Evolutionary conservation across 306 rosid genomes (phyloP).

Genomic region (Fragaria ananassa): DNA sequence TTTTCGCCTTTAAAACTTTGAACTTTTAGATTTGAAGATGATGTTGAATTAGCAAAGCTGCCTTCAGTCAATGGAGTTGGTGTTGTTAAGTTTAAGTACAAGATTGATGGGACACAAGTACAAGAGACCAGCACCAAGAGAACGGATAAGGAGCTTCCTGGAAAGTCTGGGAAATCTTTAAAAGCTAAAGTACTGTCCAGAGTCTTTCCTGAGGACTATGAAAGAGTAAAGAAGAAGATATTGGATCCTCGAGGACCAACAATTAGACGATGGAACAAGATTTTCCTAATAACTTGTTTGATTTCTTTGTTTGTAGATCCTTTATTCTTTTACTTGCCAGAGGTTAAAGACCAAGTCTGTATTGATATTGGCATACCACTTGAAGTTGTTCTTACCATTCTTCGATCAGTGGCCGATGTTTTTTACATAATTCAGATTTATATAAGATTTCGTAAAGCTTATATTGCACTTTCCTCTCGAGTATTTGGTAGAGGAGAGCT

Average conservation of each 20-base stretch:
- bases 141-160: slow-evolving; percentile 13
- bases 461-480: slow-evolving; percentile 54
- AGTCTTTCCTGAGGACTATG: slow-evolving; percentile 56
- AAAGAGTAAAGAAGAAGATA: slow-evolving; percentile 36
- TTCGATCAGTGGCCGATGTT: slow-evolving; percentile 42
- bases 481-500: slow-evolving; percentile 66
- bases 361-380: slow-evolving; percentile 35
- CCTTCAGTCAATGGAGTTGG: slow-evolving; percentile 26
- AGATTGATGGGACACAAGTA: slow-evolving; percentile 31
- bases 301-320: slow-evolving; percentile 57
- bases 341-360: slow-evolving; percentile 30
- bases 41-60: slow-evolving; percentile 25
- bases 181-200: slow-evolving; percentile 43
- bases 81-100: slow-evolving; percentile 32
- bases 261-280: slow-evolving; percentile 43
- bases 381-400: slow-evolving; percentile 39
- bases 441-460: slow-evolving; percentile 46
- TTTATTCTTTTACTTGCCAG: slow-evolving; percentile 51
- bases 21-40: slow-evolving; percentile 39
- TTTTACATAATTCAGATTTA: slow-evolving; percentile 48
- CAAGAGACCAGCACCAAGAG: slow-evolving; percentile 18
- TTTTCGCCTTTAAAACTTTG: not conserved
- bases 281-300: slow-evolving; percentile 40
- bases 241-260: slow-evolving; percentile 45
- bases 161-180: slow-evolving; percentile 30